Conservation (phyloP, 768 basidiomycete species). For the Sporobolomyces roseus region DNA sequence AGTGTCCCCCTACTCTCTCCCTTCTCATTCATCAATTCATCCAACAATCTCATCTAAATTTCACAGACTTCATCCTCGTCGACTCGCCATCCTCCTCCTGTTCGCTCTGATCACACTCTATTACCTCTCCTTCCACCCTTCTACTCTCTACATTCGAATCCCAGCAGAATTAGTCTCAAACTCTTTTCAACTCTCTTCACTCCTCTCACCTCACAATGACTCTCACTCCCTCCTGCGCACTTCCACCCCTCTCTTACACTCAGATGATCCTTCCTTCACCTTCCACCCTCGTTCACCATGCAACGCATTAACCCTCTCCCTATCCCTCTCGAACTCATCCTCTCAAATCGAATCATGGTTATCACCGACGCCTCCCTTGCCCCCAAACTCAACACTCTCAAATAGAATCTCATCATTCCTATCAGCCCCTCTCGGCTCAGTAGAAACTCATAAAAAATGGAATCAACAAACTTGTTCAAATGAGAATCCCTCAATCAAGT, state of each 20-base stretch:
- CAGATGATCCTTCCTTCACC: not conserved
- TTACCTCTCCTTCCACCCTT: not conserved
- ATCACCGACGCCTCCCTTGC: not conserved
- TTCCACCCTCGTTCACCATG: slow-evolving; percentile 3
- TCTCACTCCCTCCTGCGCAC: not conserved
- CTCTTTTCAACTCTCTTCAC: not conserved
- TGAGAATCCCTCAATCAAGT: not conserved
- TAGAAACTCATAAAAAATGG: not conserved
- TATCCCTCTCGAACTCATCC: not conserved
- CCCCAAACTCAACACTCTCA: not conserved
- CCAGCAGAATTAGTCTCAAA: not conserved
- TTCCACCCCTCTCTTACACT: not conserved
- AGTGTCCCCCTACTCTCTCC: slow-evolving; percentile 3
- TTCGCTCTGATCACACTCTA: too few species aligned
- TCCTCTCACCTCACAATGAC: not conserved
- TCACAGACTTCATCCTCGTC: not conserved
- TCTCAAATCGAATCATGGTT: not conserved
- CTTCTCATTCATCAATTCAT: not conserved
- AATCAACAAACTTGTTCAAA: slow-evolving; percentile 1
- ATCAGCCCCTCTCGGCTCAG: slow-evolving; percentile 1
- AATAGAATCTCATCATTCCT: not conserved
- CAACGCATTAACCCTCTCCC: not conserved
- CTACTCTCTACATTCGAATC: not conserved
- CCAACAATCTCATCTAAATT: not conserved
- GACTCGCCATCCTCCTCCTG: not conserved